phyloP scores from a whole-genome alignment of 2,329 filamentous ascomycete genomes.

The Cryphonectria radicalis region DNA sequence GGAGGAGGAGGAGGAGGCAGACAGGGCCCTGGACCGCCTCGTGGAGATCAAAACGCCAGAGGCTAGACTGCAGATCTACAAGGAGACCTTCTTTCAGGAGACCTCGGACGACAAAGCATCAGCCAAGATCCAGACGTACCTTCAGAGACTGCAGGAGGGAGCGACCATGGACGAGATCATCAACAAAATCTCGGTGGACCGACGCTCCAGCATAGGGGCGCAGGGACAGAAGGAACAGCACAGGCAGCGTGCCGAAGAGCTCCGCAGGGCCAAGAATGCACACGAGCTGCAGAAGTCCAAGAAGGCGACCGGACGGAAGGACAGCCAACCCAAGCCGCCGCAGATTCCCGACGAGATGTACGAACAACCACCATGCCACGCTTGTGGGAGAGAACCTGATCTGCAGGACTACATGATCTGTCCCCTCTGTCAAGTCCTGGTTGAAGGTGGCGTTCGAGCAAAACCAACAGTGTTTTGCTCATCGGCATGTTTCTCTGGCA shows the following conservation, averaged over 20 bases:
- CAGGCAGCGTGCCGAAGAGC: slow-evolving; percentile 36
- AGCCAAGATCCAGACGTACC: slow-evolving; percentile 33
- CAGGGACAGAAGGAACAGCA: slow-evolving; percentile 36
- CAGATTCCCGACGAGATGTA: slow-evolving; percentile 34
- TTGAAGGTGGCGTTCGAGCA: slow-evolving; percentile 28
- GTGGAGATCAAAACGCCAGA: slow-evolving; percentile 28
- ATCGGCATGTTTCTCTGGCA: slow-evolving; percentile 29
- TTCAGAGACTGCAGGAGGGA: slow-evolving; percentile 34
- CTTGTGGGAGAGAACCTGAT: slow-evolving; percentile 32
- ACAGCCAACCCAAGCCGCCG: slow-evolving; percentile 22
- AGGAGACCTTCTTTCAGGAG: slow-evolving; percentile 32
- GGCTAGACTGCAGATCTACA: slow-evolving; percentile 31
- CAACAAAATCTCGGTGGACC: slow-evolving; percentile 34
- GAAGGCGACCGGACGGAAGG: slow-evolving; percentile 29
- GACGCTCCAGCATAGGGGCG: slow-evolving; percentile 32
- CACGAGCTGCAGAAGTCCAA: slow-evolving; percentile 37
- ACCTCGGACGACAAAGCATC: slow-evolving; percentile 31
- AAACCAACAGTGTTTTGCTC: slow-evolving; percentile 37
- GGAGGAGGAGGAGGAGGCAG: slow-evolving; percentile 7
- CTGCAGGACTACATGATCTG: slow-evolving; percentile 35
- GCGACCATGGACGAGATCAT: slow-evolving; percentile 36
- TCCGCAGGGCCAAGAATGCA: slow-evolving; percentile 34
- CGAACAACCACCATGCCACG: slow-evolving; percentile 35
- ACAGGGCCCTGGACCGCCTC: slow-evolving; percentile 28
- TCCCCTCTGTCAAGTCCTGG: slow-evolving; percentile 36